Percentiles rank a stretch among this genome's conserved stretches.
Conservation (phyloP, 1,139 yeast genomes). For the Magnusiomyces suaveolens region DNA sequence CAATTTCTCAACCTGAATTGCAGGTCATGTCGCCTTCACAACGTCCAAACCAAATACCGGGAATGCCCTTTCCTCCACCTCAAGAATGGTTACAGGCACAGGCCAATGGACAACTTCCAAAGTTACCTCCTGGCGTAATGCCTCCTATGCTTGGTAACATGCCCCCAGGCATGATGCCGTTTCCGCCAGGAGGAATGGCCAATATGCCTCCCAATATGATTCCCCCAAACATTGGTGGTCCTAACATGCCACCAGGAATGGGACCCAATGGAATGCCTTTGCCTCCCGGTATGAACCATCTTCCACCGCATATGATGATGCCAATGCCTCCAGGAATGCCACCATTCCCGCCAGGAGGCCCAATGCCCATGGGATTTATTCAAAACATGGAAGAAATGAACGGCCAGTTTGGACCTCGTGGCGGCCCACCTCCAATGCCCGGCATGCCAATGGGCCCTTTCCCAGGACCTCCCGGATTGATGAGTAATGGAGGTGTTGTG, state of each 20-base stretch:
- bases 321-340: conserved; percentile 8
- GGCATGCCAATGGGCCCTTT: conserved; percentile 1
- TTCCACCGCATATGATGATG: background rate
- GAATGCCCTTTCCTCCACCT: conserved; percentile 3
- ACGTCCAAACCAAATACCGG: background rate
- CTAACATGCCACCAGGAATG: background rate
- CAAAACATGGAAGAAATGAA: background rate
- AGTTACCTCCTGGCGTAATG: conserved; percentile 1
- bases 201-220: background rate
- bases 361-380: background rate
- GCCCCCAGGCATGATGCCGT: conserved; percentile 4
- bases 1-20: background rate
- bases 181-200: conserved; percentile 2
- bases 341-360: background rate
- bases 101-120: background rate
- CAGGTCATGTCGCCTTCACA: background rate
- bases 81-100: background rate
- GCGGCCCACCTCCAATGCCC: background rate
- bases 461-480: background rate
- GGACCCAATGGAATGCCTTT: background rate
- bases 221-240: background rate
- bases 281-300: conserved; percentile 3
- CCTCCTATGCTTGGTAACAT: conserved; percentile 2
- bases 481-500: background rate
- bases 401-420: background rate